Conservation (phyloP, 371 early-diverging fungal species). For the Mortierella sp. region DNA sequence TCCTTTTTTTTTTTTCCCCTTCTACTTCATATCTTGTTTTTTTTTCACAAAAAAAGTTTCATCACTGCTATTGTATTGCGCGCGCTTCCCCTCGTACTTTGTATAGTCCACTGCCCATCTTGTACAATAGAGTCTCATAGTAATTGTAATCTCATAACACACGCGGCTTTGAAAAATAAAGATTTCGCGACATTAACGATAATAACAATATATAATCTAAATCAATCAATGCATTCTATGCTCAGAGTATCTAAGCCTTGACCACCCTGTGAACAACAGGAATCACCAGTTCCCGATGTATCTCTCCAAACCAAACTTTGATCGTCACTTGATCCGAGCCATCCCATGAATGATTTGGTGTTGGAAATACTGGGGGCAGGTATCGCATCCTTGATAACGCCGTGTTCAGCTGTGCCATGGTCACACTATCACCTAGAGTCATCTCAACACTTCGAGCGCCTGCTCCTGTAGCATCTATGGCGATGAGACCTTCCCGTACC, state of each 20-base stretch:
- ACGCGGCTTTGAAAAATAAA: neutral
- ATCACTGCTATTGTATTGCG: slow-evolving; percentile 1
- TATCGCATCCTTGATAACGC: slow-evolving; percentile 48
- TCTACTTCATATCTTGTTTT: neutral
- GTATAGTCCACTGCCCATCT: slow-evolving; percentile 12
- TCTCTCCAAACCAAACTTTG: slow-evolving; percentile 41
- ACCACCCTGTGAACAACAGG: slow-evolving; percentile 27
- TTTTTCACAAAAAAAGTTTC: neutral
- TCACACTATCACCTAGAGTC: slow-evolving; percentile 43
- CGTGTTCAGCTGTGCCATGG: slow-evolving; percentile 45
- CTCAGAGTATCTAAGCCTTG: neutral
- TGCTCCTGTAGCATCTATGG: slow-evolving; percentile 17
- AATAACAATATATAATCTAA: neutral
- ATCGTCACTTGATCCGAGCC: slow-evolving; percentile 34
- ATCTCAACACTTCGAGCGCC: slow-evolving; percentile 36
- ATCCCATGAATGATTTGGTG: neutral
- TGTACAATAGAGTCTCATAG: slow-evolving; percentile 8
- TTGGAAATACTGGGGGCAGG: slow-evolving; percentile 13
- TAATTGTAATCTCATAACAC: slow-evolving; percentile 2
- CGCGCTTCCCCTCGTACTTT: slow-evolving; percentile 6
- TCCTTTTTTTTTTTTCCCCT: neutral
- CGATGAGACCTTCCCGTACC: slow-evolving; percentile 25
- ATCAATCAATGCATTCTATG: too few relatives aligned
- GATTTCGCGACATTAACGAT: neutral
- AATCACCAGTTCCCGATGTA: slow-evolving; percentile 34